A percentile compares a stretch with the other conserved stretches of the same genome.
These are phyloP conservation scores for Mortierella sp. DNA, from an alignment of 371 early-diverging fungal species.

Conservation along the genomic window DNA sequence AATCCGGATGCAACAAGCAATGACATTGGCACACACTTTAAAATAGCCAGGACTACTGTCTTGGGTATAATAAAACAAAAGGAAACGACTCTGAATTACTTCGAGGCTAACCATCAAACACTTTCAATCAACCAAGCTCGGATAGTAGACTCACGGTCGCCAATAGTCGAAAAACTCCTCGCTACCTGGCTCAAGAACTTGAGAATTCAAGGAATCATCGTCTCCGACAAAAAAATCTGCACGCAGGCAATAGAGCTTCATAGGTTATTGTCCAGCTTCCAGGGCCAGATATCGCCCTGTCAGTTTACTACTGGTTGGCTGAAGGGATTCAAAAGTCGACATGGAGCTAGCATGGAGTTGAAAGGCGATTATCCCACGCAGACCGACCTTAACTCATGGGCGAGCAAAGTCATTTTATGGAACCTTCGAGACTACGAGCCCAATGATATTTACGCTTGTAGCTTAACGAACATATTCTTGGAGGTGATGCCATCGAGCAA, in stretches of 20 bases:
- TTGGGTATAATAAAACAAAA: not conserved
- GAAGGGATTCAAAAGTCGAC: not conserved
- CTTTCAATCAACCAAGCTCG: not conserved
- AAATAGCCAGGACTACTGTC: not conserved
- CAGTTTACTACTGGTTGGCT: not conserved
- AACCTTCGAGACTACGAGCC: not conserved
- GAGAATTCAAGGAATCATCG: not conserved
- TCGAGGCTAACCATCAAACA: not conserved
- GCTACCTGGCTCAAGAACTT: not conserved
- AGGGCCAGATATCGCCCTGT: not conserved
- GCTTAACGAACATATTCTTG: not conserved
- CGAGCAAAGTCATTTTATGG: not conserved
- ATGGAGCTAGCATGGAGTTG: not conserved
- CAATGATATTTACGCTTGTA: not conserved
- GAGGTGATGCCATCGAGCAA: not conserved
- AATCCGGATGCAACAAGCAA: not conserved
- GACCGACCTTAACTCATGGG: not conserved
- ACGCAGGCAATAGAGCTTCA: slow-evolving; percentile 2
- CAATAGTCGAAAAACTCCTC: not conserved
- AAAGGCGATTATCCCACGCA: not conserved
- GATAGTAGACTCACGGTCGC: not conserved
- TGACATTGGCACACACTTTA: not conserved
- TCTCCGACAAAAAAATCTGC: not conserved
- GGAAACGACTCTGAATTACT: not conserved
- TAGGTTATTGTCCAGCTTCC: not conserved